These are phyloP conservation scores for Epichloe aotearoae DNA, from an alignment of 2,329 filamentous ascomycete species.

Conservation along the genomic window DNA sequence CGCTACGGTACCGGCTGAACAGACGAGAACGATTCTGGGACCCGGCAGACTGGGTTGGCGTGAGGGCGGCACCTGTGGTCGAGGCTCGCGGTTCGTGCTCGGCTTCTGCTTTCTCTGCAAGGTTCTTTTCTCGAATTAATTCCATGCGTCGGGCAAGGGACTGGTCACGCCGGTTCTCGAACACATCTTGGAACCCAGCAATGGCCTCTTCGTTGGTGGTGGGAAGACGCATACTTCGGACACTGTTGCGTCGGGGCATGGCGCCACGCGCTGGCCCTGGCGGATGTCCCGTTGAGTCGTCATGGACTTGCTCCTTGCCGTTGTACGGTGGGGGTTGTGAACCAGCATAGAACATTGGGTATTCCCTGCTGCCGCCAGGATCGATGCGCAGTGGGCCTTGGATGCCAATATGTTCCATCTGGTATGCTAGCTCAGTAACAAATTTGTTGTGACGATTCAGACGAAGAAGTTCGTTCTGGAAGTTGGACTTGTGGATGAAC, in stretches of 20 bases:
- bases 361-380: conserved; percentile 56
- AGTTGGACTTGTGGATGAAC: conserved; percentile 96
- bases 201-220: conserved; percentile 20
- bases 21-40: conserved; percentile 17
- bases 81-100: conserved; percentile 15
- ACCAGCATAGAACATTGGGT: conserved; percentile 45
- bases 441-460: conserved; percentile 88
- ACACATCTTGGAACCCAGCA: conserved; percentile 33
- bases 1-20: conserved; percentile 16
- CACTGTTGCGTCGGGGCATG: conserved; percentile 8
- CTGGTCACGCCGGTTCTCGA: conserved; percentile 27
- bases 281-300: conserved; percentile 6
- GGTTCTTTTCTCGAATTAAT: conserved; percentile 25
- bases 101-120: conserved; percentile 15
- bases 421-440: conserved; percentile 77
- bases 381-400: conserved; percentile 54
- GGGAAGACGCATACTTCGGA: conserved; percentile 7
- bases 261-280: conserved; percentile 6
- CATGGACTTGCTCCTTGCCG: conserved; percentile 14
- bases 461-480: conserved; percentile 86
- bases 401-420: conserved; percentile 72
- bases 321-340: conserved; percentile 21
- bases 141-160: conserved; percentile 22
- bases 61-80: conserved; percentile 13
- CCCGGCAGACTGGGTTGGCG: conserved; percentile 11